Conservation (phyloP, 2,329 filamentous ascomycete genomes). For the Bertia moriformis region DNA sequence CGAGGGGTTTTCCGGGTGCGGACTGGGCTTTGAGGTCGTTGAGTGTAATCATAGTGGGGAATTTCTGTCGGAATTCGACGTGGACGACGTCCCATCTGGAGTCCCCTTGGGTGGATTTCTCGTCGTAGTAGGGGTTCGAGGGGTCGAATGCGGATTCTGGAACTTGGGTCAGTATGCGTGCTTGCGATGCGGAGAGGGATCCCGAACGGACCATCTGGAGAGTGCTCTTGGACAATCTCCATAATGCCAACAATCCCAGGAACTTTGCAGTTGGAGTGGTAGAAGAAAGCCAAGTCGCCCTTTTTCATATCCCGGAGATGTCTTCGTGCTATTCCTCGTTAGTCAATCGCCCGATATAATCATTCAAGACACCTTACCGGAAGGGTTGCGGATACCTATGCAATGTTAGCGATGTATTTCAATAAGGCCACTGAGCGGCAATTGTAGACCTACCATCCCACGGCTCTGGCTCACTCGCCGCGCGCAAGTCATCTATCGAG, state of each 20-base stretch:
- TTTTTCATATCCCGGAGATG: slow-evolving; percentile 83
- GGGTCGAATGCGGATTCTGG: slow-evolving; percentile 57
- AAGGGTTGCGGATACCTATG: slow-evolving; percentile 32
- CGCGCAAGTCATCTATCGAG: slow-evolving; percentile 77
- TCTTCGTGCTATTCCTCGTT: slow-evolving; percentile 53
- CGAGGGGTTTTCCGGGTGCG: slow-evolving; percentile 37
- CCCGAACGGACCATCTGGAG: slow-evolving; percentile 53
- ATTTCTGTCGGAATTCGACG: slow-evolving; percentile 75
- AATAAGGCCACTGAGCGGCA: slow-evolving; percentile 2
- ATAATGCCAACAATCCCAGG: slow-evolving; percentile 78
- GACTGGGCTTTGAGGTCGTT: slow-evolving; percentile 56
- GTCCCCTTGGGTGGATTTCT: slow-evolving; percentile 52
- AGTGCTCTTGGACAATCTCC: slow-evolving; percentile 76
- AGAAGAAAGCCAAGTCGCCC: slow-evolving; percentile 90
- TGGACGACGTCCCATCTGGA: slow-evolving; percentile 83
- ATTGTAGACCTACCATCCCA: slow-evolving; percentile 73
- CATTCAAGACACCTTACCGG: slow-evolving; percentile 15
- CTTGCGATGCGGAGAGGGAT: slow-evolving; percentile 10
- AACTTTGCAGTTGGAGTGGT: slow-evolving; percentile 84
- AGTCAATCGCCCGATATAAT: slow-evolving; percentile 8
- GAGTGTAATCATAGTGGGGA: slow-evolving; percentile 55
- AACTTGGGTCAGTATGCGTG: slow-evolving; percentile 2
- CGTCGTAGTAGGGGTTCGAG: slow-evolving; percentile 69
- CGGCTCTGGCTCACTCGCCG: slow-evolving; percentile 62
- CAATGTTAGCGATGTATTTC: slow-evolving; percentile 3